Evolutionary conservation across 1,139 yeast species (phyloP), one percentile per base, ranked within the genome.

Genomic region (Suhomyces kunorum): DNA sequence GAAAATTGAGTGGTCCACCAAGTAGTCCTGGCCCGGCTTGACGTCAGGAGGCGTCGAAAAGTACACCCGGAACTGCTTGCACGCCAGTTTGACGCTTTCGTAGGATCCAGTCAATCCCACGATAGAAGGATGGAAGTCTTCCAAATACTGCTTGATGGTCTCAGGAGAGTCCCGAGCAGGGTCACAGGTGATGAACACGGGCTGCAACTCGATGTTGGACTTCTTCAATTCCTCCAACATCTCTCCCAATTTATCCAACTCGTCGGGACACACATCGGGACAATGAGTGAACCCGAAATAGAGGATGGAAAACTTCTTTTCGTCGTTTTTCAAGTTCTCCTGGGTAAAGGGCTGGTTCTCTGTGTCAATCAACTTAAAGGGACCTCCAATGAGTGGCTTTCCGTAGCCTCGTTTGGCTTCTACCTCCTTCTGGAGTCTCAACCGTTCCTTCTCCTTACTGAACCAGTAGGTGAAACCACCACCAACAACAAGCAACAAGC

Each of bases 261-360:
- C 98, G 59, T 92, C 98, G 8, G 98, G 98, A 63, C 98, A 92
- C 38, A 92, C 89, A 63, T 92, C 98, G 6, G 98, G 98, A 66
- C 98, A 92, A 65, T 89, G 90, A 5, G 96, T 86, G 68, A 92
- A 92, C 0, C 98, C 98, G 65, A 92, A 92, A 64, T 92, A 92
- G 13, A 92, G 62, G 39, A 92, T 71, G 9, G 89, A 78, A 61
- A 87, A 92, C 60, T 79, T 81, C 48, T 66, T 67, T 3, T 63
- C 47, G 42, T 66, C 62, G 33, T 92, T 94, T 48, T 77, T 67
- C 57, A 92, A 70, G 54, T 90, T 78, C 44, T 86, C 71, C 22
- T 88, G 80, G 1, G 97, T 87, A 60, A 90, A 92, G 14, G 63
- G 65, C 17, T 83, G 66, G 28, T 90, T 89, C 36, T 89, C 66